Base-by-base conservation (phyloP, 1,139 yeast genomes). In the Suhomyces terraborum region DNA sequence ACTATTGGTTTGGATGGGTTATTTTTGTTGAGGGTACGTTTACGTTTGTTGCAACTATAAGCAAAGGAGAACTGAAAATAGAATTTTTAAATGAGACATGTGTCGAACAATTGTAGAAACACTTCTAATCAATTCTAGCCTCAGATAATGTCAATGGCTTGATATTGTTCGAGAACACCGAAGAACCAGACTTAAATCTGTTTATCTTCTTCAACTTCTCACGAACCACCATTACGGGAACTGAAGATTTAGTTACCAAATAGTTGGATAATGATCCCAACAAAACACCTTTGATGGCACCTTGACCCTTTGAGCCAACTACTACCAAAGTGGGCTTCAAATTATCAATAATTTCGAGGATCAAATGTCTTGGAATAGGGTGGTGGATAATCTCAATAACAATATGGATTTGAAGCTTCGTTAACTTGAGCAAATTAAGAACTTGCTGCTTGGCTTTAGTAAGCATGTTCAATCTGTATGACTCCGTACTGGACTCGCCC, bases 201-300 rank as follows among this genome's bases (percentile, higher is more conserved):
- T 82, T 79, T 47, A 85, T 73, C 67, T 87, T 83, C 65, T 85
- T 85, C 56, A 88, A 74, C 59, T 86, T 88, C 58, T 84, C 84
- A 47, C 95, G 76, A 14, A 93, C 94, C 36, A 91, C 96, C 84
- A 91, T 82, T 19, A 89, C 94, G 0, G 98, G 97, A 10, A 88
- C 91, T 18, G 87, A 73, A 56, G 88, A 79, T 56, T 83, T 80
- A 12, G 88, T 82, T 9, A 86, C 88, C 52, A 87, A 70, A 59
- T 86, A 87, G 54, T 85, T 87, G 4, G 88, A 80, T 48, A 87
- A 74, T 3, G 88, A 81, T 3, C 93, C 93, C 46, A 85, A 73
- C 45, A 85, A 69, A 9, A 85, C 89, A 8, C 94, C 93, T 57
- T 82, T 83, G 35, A 85, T 67, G 2, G 91, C 88, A 45, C 83